These are phyloP conservation scores for Barbatosphaeria neglecta DNA, from an alignment of 495 filamentous ascomycete genomes.

Conservation along the genomic window DNA sequence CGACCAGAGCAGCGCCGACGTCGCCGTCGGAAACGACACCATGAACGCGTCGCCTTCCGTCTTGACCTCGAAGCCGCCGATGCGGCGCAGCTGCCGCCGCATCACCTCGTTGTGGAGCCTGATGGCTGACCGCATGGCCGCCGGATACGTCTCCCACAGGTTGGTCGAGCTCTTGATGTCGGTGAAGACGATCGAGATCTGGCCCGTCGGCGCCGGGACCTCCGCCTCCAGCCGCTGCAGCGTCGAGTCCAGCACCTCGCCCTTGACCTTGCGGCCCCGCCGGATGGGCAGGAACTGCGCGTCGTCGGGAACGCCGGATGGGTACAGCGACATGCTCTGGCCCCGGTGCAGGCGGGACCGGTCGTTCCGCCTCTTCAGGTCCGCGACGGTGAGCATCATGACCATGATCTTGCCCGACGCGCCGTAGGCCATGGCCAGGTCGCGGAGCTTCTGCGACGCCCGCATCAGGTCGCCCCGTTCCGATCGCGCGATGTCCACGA, in stretches of 20 bases:
- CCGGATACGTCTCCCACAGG: slow-evolving; percentile 91
- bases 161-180: slow-evolving; percentile 98
- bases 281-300: slow-evolving; percentile 45
- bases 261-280: slow-evolving; percentile 52
- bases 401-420: slow-evolving; percentile 94
- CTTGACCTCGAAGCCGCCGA: slow-evolving; percentile 97
- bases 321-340: slow-evolving; percentile 69
- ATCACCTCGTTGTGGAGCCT: slow-evolving; percentile 93
- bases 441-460: slow-evolving; percentile 88
- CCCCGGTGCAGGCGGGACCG: slow-evolving; percentile 55
- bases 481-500: slow-evolving; percentile 79
- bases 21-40: slow-evolving; percentile 94
- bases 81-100: slow-evolving; percentile 81
- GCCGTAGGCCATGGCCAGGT: slow-evolving; percentile 91
- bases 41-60: slow-evolving; percentile 99
- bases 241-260: slow-evolving; percentile 68
- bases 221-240: slow-evolving; percentile 75
- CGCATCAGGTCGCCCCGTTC: slow-evolving; percentile 84
- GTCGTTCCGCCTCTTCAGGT: slow-evolving; percentile 69
- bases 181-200: slow-evolving; percentile 90
- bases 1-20: slow-evolving; percentile 85
- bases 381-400: slow-evolving; percentile 87
- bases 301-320: slow-evolving; percentile 59
- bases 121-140: slow-evolving; percentile 90
- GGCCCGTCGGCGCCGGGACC: slow-evolving; percentile 79